phyloP scores from a whole-genome alignment of 257 asterid species.

The Solanum chilense region DNA sequence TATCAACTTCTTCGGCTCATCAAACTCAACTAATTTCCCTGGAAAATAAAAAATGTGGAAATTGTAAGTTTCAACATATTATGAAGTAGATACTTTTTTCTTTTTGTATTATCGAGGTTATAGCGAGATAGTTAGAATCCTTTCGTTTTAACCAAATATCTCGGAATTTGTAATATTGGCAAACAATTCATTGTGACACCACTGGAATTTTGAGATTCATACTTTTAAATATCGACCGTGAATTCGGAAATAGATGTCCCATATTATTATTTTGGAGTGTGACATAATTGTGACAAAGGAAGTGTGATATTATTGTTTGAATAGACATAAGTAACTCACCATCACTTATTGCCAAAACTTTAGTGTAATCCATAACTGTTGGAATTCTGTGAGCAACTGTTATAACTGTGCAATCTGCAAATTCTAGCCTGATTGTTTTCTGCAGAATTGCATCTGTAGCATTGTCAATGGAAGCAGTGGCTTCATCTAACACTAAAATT shows the following conservation, averaged over 20 bases:
- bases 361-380: background rate
- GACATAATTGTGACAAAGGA: background rate
- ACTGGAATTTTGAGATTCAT: background rate
- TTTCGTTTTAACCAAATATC: background rate
- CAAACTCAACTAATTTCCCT: constrained; percentile 1
- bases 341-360: background rate
- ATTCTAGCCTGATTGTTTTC: background rate
- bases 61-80: background rate
- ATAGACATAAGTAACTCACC: background rate
- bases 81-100: background rate
- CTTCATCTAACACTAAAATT: constrained; percentile 6
- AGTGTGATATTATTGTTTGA: too few species aligned
- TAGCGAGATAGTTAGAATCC: background rate
- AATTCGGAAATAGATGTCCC: too few species aligned
- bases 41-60: background rate
- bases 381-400: background rate
- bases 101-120: background rate
- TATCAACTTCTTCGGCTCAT: background rate
- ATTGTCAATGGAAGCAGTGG: constrained; percentile 10
- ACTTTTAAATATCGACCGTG: background rate
- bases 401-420: background rate
- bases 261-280: background rate
- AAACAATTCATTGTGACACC: background rate
- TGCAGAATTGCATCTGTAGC: constrained; percentile 1
- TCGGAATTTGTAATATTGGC: background rate